Percentiles rank a stretch among this genome's conserved stretches.
Conservation (phyloP, 345 rosid species). For the Atalantia buxifolia region DNA sequence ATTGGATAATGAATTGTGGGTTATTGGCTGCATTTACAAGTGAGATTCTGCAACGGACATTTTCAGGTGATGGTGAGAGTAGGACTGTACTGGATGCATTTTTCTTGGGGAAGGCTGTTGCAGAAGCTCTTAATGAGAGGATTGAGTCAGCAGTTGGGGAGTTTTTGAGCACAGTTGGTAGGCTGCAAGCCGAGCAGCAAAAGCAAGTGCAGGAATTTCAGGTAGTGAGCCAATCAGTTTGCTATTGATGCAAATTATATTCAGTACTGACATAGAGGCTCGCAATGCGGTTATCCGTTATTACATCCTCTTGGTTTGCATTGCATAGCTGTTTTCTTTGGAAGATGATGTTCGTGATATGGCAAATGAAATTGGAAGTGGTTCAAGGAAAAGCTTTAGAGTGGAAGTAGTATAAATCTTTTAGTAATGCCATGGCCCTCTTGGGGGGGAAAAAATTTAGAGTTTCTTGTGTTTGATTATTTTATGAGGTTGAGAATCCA, state of each 20-base stretch:
- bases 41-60: neutral
- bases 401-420: neutral
- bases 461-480: neutral
- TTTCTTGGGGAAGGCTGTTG: slow-evolving; percentile 92
- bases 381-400: neutral
- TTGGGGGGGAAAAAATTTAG: neutral
- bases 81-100: slow-evolving; percentile 74
- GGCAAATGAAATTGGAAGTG: neutral
- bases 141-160: slow-evolving; percentile 83
- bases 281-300: no score
- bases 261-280: neutral
- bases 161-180: slow-evolving; percentile 63
- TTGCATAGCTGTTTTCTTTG: neutral
- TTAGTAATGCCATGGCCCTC: neutral
- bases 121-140: slow-evolving; percentile 80
- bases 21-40: neutral
- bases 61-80: slow-evolving; percentile 67
- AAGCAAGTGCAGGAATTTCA: slow-evolving; percentile 86
- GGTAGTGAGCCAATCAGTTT: slow-evolving; percentile 31
- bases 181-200: slow-evolving; percentile 88
- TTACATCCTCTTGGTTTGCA: neutral
- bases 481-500: neutral
- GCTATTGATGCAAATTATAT: neutral
- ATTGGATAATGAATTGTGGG: neutral
- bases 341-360: neutral